Base-by-base conservation (phyloP, 306 rosid genomes). In the Prunus davidiana region DNA sequence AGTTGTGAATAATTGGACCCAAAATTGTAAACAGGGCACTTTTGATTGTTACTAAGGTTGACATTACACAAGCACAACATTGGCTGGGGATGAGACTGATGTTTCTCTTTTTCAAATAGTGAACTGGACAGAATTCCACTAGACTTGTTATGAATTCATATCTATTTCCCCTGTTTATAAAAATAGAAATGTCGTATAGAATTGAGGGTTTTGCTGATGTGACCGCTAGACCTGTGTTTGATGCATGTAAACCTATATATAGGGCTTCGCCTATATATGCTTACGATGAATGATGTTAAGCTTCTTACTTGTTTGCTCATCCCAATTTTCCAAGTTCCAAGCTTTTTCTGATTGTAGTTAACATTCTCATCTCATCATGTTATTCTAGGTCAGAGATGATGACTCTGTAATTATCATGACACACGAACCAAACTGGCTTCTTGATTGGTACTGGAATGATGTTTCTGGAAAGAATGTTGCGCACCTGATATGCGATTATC, bases 371-470 rank as follows among this genome's bases (percentile, higher is more conserved):
- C 30, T 80, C 74, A 28, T 74, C 72, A 38, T 81, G 74, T 82
- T 74, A 51, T 71, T 83, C 64, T 63, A 92, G 99, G 96, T 95
- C 75, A 90, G 86, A 74, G 91, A 84, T 74, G 87, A 81, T 54
- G 99, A 95, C 79, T 89, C 87, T 54, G 99, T 95, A 82, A 92
- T 95, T 83, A 86, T 95, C 67, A 38, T 95, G 75, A 95, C 99
- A 15, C 99, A 96, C 47, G 99, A 96, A 80, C 99, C 99, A 34
- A 86, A 82, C 71, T 96, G 99, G 98, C 89, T 96, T 76, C 85
- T 91, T 67, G 96, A 96, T 86, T 92, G 99, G 97, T 96, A 96
- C 82, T 96, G 97, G 96, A 84, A 83, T 66, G 87, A 80, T 47
- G 93, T 86, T 49, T 84, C 99, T 81, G 98, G 98, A 78, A 89